Percentiles rank a stretch among this genome's conserved stretches.
These are phyloP conservation scores for Beta vulgaris DNA, from an alignment of 148 eudicot genomes.

Conservation along the genomic window DNA sequence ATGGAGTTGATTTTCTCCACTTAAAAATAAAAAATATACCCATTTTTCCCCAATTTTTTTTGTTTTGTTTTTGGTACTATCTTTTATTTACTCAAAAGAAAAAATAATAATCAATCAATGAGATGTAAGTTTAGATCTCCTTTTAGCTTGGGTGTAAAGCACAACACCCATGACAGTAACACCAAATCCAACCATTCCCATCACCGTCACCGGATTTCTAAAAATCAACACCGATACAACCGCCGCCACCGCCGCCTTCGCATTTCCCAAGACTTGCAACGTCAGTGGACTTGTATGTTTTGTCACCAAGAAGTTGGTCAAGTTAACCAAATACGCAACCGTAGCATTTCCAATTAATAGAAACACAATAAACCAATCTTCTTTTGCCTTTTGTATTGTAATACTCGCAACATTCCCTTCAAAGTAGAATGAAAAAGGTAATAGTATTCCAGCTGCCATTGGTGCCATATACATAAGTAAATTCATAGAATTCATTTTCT, in stretches of 20 bases:
- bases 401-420: slow-evolving; percentile 68
- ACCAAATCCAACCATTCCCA: slow-evolving; percentile 82
- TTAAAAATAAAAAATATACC: background rate
- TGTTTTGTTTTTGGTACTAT: background rate
- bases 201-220: slow-evolving; percentile 85
- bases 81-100: slow-evolving; percentile 5
- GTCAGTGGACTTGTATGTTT: slow-evolving; percentile 88
- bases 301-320: slow-evolving; percentile 83
- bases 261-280: slow-evolving; percentile 82
- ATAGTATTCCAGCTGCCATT: slow-evolving; percentile 66
- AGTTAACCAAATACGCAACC: slow-evolving; percentile 74
- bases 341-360: slow-evolving; percentile 68
- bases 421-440: slow-evolving; percentile 63
- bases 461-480: slow-evolving; percentile 84
- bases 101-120: slow-evolving; percentile 36
- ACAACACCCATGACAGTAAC: slow-evolving; percentile 80
- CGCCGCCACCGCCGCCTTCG: slow-evolving; percentile 89
- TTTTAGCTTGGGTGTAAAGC: slow-evolving; percentile 84
- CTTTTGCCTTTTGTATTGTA: slow-evolving; percentile 54
- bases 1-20: background rate
- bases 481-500: slow-evolving; percentile 82
- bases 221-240: slow-evolving; percentile 84
- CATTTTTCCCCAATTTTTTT: background rate
- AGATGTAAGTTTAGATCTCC: slow-evolving; percentile 59
- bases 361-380: slow-evolving; percentile 60